Evolutionary conservation across 2,329 filamentous ascomycete species (phyloP).

Genomic region (Pseudocercospora fuligena): DNA sequence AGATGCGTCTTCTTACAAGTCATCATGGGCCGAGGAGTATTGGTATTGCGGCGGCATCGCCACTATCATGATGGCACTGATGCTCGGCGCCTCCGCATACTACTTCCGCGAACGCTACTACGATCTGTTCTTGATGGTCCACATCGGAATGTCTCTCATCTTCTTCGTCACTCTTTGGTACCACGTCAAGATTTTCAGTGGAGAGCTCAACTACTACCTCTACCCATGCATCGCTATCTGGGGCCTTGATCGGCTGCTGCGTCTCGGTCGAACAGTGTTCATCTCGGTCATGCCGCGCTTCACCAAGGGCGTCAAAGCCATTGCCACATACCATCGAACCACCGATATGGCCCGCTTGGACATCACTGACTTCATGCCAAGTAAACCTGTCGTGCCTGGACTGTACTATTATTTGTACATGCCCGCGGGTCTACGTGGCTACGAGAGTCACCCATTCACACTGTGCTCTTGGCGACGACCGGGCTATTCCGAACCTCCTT

Average conservation of each 20-base stretch:
- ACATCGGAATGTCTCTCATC: conserved; percentile 59
- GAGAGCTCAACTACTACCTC: conserved; percentile 55
- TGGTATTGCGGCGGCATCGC: conserved; percentile 58
- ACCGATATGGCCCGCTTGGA: conserved; percentile 56
- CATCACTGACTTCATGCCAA: conserved; percentile 44
- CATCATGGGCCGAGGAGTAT: conserved; percentile 49
- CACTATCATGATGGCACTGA: conserved; percentile 50
- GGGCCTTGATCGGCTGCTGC: conserved; percentile 55
- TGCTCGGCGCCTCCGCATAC: conserved; percentile 56
- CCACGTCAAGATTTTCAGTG: conserved; percentile 59
- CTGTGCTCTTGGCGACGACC: conserved; percentile 40
- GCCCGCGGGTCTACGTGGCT: conserved; percentile 50
- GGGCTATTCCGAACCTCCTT: not conserved
- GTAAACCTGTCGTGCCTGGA: conserved; percentile 48
- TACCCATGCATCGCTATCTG: conserved; percentile 58
- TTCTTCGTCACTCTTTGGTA: conserved; percentile 58
- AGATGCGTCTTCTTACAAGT: conserved; percentile 16
- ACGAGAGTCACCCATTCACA: conserved; percentile 60
- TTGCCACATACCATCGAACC: conserved; percentile 49
- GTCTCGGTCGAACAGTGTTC: conserved; percentile 50
- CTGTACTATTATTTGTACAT: conserved; percentile 59
- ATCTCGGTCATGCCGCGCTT: conserved; percentile 48
- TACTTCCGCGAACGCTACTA: conserved; percentile 60
- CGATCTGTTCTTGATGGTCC: conserved; percentile 56
- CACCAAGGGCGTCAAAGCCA: conserved; percentile 38